Evolutionary conservation across 2,329 filamentous ascomycete species (phyloP).

Genomic region (Sporothrix variecibatus): DNA sequence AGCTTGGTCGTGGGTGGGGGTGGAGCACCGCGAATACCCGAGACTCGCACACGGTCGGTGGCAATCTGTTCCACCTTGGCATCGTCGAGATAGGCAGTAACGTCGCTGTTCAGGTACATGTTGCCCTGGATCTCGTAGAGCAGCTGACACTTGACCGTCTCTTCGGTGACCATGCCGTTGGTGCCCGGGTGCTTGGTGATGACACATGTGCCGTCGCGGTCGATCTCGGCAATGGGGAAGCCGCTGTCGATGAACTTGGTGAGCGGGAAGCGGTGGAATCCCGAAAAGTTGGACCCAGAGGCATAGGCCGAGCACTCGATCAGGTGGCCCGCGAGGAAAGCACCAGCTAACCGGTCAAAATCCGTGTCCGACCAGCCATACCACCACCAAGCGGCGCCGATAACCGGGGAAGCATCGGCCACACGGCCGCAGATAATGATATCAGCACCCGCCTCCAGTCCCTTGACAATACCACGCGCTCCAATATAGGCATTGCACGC

Average conservation of each 20-base stretch:
- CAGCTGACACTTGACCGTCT: slow-evolving; percentile 27
- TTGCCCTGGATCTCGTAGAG: slow-evolving; percentile 35
- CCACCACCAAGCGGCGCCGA: slow-evolving; percentile 59
- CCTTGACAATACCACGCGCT: slow-evolving; percentile 49
- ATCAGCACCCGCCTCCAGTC: slow-evolving; percentile 46
- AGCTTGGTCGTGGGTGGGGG: slow-evolving; percentile 55
- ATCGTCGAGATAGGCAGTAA: slow-evolving; percentile 45
- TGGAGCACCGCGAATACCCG: slow-evolving; percentile 44
- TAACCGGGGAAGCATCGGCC: slow-evolving; percentile 49
- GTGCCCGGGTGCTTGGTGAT: slow-evolving; percentile 41
- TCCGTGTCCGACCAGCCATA: slow-evolving; percentile 52
- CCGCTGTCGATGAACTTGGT: slow-evolving; percentile 38
- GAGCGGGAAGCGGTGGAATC: slow-evolving; percentile 44
- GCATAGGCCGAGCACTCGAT: slow-evolving; percentile 59
- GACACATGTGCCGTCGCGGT: slow-evolving; percentile 37
- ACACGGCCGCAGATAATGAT: slow-evolving; percentile 52
- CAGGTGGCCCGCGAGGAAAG: slow-evolving; percentile 53
- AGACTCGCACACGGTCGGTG: slow-evolving; percentile 43
- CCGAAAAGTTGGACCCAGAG: slow-evolving; percentile 57
- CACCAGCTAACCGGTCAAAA: slow-evolving; percentile 52
- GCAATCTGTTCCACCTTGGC: slow-evolving; percentile 42
- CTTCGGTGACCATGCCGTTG: slow-evolving; percentile 42
- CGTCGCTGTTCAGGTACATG: slow-evolving; percentile 52
- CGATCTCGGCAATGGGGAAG: slow-evolving; percentile 45
- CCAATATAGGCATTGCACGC: slow-evolving; percentile 55